These are phyloP conservation scores for Pholiota molesta DNA, from an alignment of 768 basidiomycete species.

Conservation along the genomic window DNA sequence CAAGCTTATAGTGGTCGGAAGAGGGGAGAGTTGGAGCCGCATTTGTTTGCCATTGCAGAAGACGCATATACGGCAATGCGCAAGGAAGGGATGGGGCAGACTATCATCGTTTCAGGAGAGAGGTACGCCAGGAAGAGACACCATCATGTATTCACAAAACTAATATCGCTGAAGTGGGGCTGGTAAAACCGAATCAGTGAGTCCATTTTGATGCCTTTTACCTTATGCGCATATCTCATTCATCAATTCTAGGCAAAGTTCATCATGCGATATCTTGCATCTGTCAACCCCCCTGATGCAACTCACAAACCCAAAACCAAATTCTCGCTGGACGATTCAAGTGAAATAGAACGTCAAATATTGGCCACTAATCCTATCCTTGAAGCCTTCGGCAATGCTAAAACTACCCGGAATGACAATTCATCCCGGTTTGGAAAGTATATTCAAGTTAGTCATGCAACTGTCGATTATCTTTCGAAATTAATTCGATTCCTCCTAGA, in stretches of 20 bases:
- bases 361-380: slow-evolving; percentile 99
- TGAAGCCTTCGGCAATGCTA: slow-evolving; percentile 98
- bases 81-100: slow-evolving; percentile 92
- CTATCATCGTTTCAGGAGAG: slow-evolving; percentile 98
- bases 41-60: slow-evolving; percentile 98
- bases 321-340: slow-evolving; percentile 79
- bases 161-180: slow-evolving; percentile 74
- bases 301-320: slow-evolving; percentile 68
- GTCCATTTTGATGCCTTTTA: slow-evolving; percentile 22
- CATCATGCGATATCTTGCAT: slow-evolving; percentile 99
- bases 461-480: slow-evolving; percentile 1
- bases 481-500: slow-evolving; percentile 50
- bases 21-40: slow-evolving; percentile 95
- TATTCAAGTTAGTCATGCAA: slow-evolving; percentile 74
- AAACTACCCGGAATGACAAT: slow-evolving; percentile 99
- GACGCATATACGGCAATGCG: slow-evolving; percentile 99
- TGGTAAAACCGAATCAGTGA: slow-evolving; percentile 96
- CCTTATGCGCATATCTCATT: slow-evolving; percentile 1
- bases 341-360: slow-evolving; percentile 96
- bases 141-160: slow-evolving; percentile 7
- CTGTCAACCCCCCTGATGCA: slow-evolving; percentile 84
- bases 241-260: slow-evolving; percentile 76
- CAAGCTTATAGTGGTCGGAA: slow-evolving; percentile 93
- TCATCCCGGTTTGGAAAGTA: slow-evolving; percentile 99
- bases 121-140: slow-evolving; percentile 55